Evolutionary conservation across 2,329 filamentous ascomycete genomes (phyloP), one percentile per base, ranked within the genome.

Genomic region (Thelonectria rubi): DNA sequence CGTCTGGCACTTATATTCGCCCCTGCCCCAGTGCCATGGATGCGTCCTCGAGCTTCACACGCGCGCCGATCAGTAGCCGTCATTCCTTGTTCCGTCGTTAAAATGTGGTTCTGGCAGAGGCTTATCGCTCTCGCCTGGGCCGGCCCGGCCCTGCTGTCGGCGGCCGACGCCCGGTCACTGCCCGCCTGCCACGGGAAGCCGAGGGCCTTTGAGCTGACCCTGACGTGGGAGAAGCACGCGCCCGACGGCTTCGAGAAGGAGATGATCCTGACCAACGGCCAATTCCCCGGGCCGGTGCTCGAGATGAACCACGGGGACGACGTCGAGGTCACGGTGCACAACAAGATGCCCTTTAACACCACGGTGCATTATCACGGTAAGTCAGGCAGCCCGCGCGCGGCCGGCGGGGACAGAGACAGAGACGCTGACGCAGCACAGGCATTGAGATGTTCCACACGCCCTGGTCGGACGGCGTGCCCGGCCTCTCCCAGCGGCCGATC

Each of bases 271-370:
- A 75, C 88, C 68, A 90, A 90, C 64, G 83, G 82, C 10, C 80
- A 86, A 67, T 86, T 84, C 51, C 88, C 88, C 0, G 89, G 87
- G 0, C 89, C 89, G 0, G 75, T 79, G 2, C 79, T 91, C 9
- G 80, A 83, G 50, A 78, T 84, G 10, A 74, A 81, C 48, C 80
- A 86, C 71, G 84, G 82, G 17, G 84, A 87, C 56, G 70, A 74
- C 20, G 77, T 84, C 3, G 69, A 76, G 17, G 73, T 84, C 6
- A 66, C 71, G 3, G 80, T 86, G 2, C 67, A 76, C 43, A 86
- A 86, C 66, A 63, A 76, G 5, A 77, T 82, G 20, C 80, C 82
- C 0, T 78, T 76, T 52, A 81, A 83, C 62, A 79, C 80, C 1
- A 80, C 80, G 1, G 64, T 86, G 4, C 84, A 86, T 65, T 84